Evolutionary conservation across 2,329 filamentous ascomycete species (phyloP).

Genomic region (Hypoxylon sp.): DNA sequence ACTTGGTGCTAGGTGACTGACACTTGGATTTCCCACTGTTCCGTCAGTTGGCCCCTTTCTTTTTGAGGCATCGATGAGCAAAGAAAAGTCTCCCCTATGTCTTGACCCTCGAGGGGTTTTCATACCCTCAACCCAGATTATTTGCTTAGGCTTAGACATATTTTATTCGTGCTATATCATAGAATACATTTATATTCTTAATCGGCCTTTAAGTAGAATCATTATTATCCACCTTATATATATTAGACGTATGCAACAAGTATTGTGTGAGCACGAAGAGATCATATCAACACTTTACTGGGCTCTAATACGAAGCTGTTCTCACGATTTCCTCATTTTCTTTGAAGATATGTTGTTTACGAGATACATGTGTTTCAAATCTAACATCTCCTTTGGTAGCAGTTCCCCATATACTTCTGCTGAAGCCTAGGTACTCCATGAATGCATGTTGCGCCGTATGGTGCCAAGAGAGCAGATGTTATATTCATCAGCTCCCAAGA

Average conservation of each 20-base stretch:
- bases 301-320: neutral
- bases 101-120: neutral
- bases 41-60: neutral
- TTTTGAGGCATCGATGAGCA: neutral
- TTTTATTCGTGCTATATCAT: neutral
- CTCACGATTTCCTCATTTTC: neutral
- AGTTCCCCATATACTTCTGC: too few relatives aligned
- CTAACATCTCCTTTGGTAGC: too few relatives aligned
- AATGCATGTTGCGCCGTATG: too few relatives aligned
- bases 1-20: neutral
- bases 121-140: conserved; percentile 1
- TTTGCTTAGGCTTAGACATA: neutral
- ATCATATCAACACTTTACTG: neutral
- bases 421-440: too few relatives aligned
- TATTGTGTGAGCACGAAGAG: neutral
- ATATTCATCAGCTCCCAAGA: too few relatives aligned
- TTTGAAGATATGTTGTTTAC: neutral
- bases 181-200: neutral
- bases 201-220: too few relatives aligned
- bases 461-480: too few relatives aligned
- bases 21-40: neutral
- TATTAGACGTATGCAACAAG: neutral
- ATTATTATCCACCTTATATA: neutral
- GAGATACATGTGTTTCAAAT: neutral
- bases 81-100: neutral